Base-by-base conservation (phyloP, 208 protist genomes). In the Acanthamoeba lugdunensis region DNA sequence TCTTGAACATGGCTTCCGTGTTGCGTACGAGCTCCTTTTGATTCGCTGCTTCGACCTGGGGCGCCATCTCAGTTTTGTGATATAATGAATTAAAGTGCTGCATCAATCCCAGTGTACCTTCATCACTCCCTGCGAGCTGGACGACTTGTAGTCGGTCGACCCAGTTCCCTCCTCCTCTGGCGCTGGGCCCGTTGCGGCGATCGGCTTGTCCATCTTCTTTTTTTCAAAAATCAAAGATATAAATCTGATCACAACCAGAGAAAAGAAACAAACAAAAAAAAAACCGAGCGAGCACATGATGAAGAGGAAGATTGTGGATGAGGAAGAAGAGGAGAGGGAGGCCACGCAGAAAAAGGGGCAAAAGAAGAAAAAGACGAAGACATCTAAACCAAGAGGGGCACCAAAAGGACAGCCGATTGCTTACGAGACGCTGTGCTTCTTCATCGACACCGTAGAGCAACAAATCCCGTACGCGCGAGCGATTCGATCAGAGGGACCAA, bases 1-100 rank as follows among this genome's bases (percentile, higher is more conserved):
- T 67, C 14, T 91, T 71, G 58, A 91, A 91, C 85, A 91, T 67
- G 13, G 16, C 28, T 25, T 75, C 63, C 61, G 85, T 91, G 85
- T 50, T 45, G 5, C 63, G 30, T 16, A 91, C 23, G 41, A 91
- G 85, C 41, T 91, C 61, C 37, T 75, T 67, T 37, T 91, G 85
- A 18, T 91, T 91, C 30, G 16, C n/a, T 23, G 52, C 41, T 91
- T 91, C 61, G 21, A 56, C 61, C 85, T 91, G 37, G 33, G 11
- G n/a, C 4, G 6, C 23, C 13, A 41, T 58, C 8, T 77, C n/a
- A 58, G 61, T 52, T 63, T n/a, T 63, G 33, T 63, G 11, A 37
- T 33, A 30, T 0, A 11, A 81, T 2, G 13, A 9, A n/a, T 9
- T 33, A 11, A 48, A 48, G n/a, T 48, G 41, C 41, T 11, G 41